Evolutionary conservation across 192 early-diverging fungal species (phyloP), one percentile per base, ranked within the genome.

Genomic region (Phlyctochytrium bullatum): DNA sequence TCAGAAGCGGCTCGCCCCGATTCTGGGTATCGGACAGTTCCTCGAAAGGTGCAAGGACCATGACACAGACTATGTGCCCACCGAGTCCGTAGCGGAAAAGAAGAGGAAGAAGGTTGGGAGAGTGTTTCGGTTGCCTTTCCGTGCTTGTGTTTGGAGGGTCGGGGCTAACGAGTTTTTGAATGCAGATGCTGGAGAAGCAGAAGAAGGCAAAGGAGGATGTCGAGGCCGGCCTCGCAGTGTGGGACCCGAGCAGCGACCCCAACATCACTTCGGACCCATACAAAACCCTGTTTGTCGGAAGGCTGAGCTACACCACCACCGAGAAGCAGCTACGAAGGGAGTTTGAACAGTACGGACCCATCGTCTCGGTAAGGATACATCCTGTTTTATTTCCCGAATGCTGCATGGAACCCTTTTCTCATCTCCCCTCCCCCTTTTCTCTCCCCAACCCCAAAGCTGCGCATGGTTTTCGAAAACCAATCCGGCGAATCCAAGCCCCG

Each of bases 251-350:
- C 30, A 80, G 85, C 14, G 91, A 95, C 72, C 74, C 87, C 14
- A 76, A 91, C 17, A 84, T 88, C 3, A 81, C 82, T 0, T 87
- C 89, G 2, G 93, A 98, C 75, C 93, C 96, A 0, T 98, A 92
- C 86, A 93, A 94, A 64, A 96, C 94, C 14, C 74, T 97, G 2
- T 91, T 97, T 62, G 90, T 98, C 0, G 88, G 86, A 24, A 86
- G 93, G 25, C 77, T 98, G 85, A 81, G 75, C 59, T 90, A 91
- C 69, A 79, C 87, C 33, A 79, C 88, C 17, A 89, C 90, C 34
- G 91, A 93, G 62, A 88, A 92, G 69, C 83, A 88, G 20, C 80
- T 97, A 29, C 77, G 79, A 25, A 69, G 80, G 34, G 92, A 89
- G 64, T 94, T 98, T 74, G 87, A 91, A 16, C 64, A 74, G 35